Base-by-base conservation (phyloP, 1,284 basidiomycete species). In the Rugosomyces carneus region DNA sequence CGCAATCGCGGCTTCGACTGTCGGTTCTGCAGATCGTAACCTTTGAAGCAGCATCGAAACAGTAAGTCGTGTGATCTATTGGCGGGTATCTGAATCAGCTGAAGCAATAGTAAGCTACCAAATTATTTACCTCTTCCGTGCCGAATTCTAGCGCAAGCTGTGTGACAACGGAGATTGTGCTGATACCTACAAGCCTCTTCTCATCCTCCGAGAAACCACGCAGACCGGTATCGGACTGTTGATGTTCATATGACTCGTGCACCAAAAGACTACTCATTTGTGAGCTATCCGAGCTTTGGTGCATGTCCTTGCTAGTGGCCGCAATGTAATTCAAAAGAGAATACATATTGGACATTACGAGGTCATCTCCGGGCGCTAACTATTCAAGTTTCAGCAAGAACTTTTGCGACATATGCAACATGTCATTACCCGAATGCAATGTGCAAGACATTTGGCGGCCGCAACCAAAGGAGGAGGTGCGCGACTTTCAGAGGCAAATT, bases 331-430 rank as follows among this genome's bases (percentile, higher is more conserved):
- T 97, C 50, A 98, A 75, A 11, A 98, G 76, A 7, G 93, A 94
- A 64, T 98, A 97, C 80, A 96, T 89, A 55, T 93, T 93, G 2
- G 93, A 96, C 75, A 94, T 86, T 57, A 93, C 79, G 38, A 94
- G 78, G 61, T 95, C 93, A 56, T 95, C 90, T 44, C 89, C 89
- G 5, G 89, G 85, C 10, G 89, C 82, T 45, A 91, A 71, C 88
- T 92, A 21, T 53, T 4, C 4, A 9, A 50, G 40, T 38, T 18
- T 51, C 11, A 45, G 34, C 43, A 42, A 36, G 24, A 32, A 24
- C 27, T 34, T 4, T 18, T 34, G 37, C 41, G 0, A 42, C 11
- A n/a, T 32, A 39, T 7, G 5, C n/a, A 13, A 18, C 6, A 13
- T 8, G 11, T n/a, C 48, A 67, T 26, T 54, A 88, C 89, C 65